Evolutionary conservation across 805 yeast species (phyloP), one percentile per base, ranked within the genome.

Genomic region (Trichomonascus vanleenenianus): DNA sequence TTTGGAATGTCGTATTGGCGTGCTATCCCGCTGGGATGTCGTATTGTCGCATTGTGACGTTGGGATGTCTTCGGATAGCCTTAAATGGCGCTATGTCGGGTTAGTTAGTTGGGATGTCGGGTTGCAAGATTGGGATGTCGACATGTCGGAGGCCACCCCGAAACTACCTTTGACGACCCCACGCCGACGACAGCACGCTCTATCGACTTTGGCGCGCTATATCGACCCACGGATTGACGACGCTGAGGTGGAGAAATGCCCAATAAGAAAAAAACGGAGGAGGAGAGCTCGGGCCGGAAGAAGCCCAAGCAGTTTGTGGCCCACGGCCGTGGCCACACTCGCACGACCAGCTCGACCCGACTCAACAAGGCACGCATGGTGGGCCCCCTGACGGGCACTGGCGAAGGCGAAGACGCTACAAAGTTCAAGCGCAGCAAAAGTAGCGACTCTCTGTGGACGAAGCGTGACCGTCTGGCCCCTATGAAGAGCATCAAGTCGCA

Each of bases 301-400:
- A 22, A 20, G 9, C 18, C 37, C 14, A 48, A 48, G 32, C 50
- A 45, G 36, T 49, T 49, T 43, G 45, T 47, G 20, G 52, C 48
- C 14, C 45, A 43, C 32, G 41, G 39, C 5, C 33, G 43, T 36
- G 27, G 27, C 27, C 45, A 42, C 31, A 18, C 39, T 19, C 39
- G 49, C 16, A 45, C 19, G n/a, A n/a, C 43, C 11, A 43, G 49
- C 10, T 39, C 52, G 10, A 42, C 50, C 6, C 33, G 52, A 10
- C 39, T 51, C 5, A 48, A 44, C 38, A 32, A 15, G 31, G 39
- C 38, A n/a, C 16, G 38, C 12, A n/a, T 34, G n/a, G n/a, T 16
- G 20, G 12, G 20, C 27, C 20, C 38, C 11, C 15, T 33, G 36
- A 33, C 36, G 8, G 36, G 8, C 20, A 16, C 12, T 14, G 22